Conservation (phyloP, 805 yeast species). For the Ogataea methanolica region DNA sequence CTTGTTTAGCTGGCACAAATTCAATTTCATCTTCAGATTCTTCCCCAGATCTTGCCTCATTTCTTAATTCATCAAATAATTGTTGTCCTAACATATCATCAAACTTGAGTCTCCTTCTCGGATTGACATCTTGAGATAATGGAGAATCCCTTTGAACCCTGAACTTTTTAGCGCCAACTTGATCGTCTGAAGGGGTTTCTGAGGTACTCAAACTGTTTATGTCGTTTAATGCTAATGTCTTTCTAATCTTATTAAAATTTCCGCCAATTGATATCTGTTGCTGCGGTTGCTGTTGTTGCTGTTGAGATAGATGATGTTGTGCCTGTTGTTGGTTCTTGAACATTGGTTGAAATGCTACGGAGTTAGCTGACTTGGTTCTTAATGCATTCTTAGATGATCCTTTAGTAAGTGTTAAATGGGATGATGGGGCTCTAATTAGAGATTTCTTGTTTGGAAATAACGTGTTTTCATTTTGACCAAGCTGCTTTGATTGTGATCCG, state of each 20-base stretch:
- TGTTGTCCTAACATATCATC: conserved; percentile 1
- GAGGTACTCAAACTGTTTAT: neutral
- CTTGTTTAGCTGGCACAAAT: conserved; percentile 35
- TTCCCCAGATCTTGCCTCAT: conserved; percentile 5
- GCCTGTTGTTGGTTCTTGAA: conserved; percentile 2
- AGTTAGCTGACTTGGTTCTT: conserved; percentile 24
- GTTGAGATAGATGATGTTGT: conserved; percentile 2
- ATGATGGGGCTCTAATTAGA: conserved; percentile 11
- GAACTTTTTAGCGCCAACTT: conserved; percentile 23
- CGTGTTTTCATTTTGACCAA: conserved; percentile 6
- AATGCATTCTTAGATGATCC: conserved; percentile 16
- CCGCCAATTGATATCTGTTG: conserved; percentile 1
- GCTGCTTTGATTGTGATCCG: neutral
- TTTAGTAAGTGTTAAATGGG: conserved; percentile 8
- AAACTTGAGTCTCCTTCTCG: conserved; percentile 16
- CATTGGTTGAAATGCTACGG: conserved; percentile 11
- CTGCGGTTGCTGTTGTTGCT: neutral
- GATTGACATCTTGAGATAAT: conserved; percentile 8
- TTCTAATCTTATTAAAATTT: conserved; percentile 20
- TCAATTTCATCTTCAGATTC: conserved; percentile 40
- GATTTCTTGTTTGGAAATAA: conserved; percentile 6
- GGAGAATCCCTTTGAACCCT: conserved; percentile 31
- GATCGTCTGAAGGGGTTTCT: conserved; percentile 5
- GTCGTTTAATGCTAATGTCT: conserved; percentile 11
- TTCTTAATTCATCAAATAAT: conserved; percentile 6